Base-by-base conservation (phyloP, 75 land plant species). In the Cryptomeria japonica region DNA sequence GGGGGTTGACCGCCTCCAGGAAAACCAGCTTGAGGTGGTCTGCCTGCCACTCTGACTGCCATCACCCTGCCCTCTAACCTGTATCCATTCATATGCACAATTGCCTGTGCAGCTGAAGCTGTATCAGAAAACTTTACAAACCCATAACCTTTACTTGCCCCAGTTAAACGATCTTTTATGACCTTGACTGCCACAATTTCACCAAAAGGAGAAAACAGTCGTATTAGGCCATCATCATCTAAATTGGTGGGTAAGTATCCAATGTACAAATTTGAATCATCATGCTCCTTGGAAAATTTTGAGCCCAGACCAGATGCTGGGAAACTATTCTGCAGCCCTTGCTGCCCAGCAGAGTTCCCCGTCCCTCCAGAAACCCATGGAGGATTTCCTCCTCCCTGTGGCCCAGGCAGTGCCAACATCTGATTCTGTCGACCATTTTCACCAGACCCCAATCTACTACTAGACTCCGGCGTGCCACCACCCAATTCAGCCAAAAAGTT, bases 1-100 rank as follows among this genome's bases (percentile, higher is more conserved):
- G 94, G 90, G 14, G 92, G 88, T 53, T 93, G 96, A 70, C 94
- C 92, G 2, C 90, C 94, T 25, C 93, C 92, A 38, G 96, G 94
- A 49, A 89, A 93, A 58, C 89, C 86, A 28, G 97, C 95, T 87
- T 91, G 94, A n/a, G 99, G 99, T 0, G 98, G 96, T 85, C 92
- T 95, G 32, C 98, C 99, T 31, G 99, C 99, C 87, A 97, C 95
- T 87, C 99, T 92, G 16, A 97, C 99, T 79, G 98, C 99, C 47
- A 97, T 89, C 38, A 91, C 90, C 89, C 93, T 89, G n/a, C 96
- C 99, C 55, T 97, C 99, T 44, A 97, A 85, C 72, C 91, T 88
- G 75, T 96, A 95, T 36, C 98, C 98, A 90, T 94, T 95, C 97
- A 96, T 96, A 38, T 90, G 90, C 18, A 90, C 83, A 41, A 95